These are phyloP conservation scores for Helianthus tuberosus DNA, from an alignment of 129 eudicot species.

Conservation along the genomic window DNA sequence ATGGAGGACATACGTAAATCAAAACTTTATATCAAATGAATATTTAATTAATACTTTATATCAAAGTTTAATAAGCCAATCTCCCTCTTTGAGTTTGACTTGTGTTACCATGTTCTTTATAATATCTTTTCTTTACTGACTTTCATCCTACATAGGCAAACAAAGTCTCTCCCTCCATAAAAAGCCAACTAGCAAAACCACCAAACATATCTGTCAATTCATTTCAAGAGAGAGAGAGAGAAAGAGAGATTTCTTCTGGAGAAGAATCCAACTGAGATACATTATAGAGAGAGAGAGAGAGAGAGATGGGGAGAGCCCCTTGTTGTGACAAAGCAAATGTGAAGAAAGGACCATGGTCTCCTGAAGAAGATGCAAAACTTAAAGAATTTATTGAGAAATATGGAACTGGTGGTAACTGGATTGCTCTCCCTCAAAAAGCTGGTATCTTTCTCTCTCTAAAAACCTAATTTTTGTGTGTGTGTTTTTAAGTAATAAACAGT, in stretches of 20 bases:
- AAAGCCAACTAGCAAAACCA: constrained; percentile 42
- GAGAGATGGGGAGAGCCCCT: constrained; percentile 94
- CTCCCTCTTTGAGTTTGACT: constrained; percentile 40
- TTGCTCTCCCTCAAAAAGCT: constrained; percentile 92
- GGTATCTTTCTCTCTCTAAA: constrained; percentile 45
- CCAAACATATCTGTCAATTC: constrained; percentile 46
- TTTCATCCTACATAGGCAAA: constrained; percentile 12
- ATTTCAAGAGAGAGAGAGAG: constrained; percentile 33
- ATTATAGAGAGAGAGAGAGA: constrained; percentile 23
- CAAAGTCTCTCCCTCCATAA: constrained; percentile 54
- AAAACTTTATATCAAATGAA: constrained; percentile 25
- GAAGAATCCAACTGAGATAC: constrained; percentile 30
- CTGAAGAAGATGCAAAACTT: constrained; percentile 98
- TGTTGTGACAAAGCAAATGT: constrained; percentile 98
- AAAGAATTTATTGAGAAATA: constrained; percentile 73
- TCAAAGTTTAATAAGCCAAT: constrained; percentile 21
- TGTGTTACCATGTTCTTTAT: constrained; percentile 30
- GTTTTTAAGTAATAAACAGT: no score
- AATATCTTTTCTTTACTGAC: constrained; percentile 32
- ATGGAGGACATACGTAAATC: not conserved
- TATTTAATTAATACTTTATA: constrained; percentile 10
- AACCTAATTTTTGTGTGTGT: not conserved
- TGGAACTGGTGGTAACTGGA: constrained; percentile 99
- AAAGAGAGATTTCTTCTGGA: constrained; percentile 15
- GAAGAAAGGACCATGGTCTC: constrained; percentile 97